Conservation (phyloP, 2,329 filamentous ascomycete genomes). For the Ceratocystis alfenasii region DNA sequence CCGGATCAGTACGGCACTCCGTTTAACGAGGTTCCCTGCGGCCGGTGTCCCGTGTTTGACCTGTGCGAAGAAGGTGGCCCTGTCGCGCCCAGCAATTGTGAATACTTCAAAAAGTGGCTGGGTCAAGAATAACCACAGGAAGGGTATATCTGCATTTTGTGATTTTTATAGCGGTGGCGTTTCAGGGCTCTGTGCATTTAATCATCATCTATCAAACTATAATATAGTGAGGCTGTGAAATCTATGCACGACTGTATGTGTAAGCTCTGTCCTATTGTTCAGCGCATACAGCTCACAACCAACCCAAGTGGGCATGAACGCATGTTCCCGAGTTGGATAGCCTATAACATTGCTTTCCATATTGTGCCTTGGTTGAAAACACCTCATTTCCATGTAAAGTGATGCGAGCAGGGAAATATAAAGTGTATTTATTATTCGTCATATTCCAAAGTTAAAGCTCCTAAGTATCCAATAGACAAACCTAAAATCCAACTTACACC, state of each 20-base stretch:
- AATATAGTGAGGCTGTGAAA: not conserved
- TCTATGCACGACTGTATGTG: not conserved
- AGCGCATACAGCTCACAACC: too few relatives aligned
- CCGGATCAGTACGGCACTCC: conserved; percentile 49
- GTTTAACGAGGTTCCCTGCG: conserved; percentile 80
- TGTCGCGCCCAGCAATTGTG: conserved; percentile 78
- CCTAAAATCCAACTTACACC: too few relatives aligned
- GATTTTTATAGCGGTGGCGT: conserved; percentile 21
- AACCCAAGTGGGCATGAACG: too few relatives aligned
- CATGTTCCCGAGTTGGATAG: too few relatives aligned
- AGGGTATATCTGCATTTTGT: conserved; percentile 1
- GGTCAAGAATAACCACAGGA: conserved; percentile 32
- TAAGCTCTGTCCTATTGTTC: too few relatives aligned
- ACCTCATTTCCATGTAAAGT: too few relatives aligned
- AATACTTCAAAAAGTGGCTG: conserved; percentile 84
- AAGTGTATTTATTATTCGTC: too few relatives aligned
- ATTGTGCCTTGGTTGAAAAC: too few relatives aligned
- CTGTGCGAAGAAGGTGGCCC: conserved; percentile 84
- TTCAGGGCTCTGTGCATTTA: conserved; percentile 14
- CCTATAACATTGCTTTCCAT: too few relatives aligned
- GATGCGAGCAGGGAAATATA: too few relatives aligned
- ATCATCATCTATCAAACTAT: conserved; percentile 12
- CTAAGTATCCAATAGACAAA: too few relatives aligned
- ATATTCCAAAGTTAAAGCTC: too few relatives aligned
- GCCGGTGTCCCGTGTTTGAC: conserved; percentile 83